phyloP scores from a whole-genome alignment of 257 asterid species.

The Sherardia arvensis region DNA sequence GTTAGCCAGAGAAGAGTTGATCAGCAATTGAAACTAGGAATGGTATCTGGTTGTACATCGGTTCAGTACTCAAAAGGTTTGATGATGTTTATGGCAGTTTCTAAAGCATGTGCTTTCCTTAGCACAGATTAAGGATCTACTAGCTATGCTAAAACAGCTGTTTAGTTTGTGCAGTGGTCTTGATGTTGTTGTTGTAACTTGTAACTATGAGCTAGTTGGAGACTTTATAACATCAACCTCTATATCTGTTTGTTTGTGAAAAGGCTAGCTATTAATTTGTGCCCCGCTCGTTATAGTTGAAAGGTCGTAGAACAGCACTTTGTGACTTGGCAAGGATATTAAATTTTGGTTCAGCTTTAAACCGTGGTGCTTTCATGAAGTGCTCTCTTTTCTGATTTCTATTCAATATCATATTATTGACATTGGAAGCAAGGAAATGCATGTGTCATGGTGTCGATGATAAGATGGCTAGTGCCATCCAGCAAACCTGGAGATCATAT shows the following conservation, averaged over 20 bases:
- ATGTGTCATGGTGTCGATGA: too few species aligned
- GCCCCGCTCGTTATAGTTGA: not conserved
- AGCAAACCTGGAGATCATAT: too few species aligned
- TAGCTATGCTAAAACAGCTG: constrained; percentile 1
- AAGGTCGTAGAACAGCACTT: too few species aligned
- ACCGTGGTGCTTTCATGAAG: not conserved
- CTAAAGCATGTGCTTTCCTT: not conserved
- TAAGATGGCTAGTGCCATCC: not conserved
- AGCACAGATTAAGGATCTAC: constrained; percentile 3
- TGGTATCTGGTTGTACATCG: not conserved
- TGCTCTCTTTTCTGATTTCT: not conserved
- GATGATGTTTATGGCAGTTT: not conserved
- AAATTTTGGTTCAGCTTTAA: not conserved
- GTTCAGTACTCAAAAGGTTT: constrained; percentile 8
- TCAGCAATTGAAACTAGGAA: not conserved
- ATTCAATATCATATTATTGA: too few species aligned
- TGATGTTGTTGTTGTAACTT: constrained; percentile 11
- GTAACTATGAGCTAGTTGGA: not conserved
- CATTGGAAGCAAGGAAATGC: too few species aligned
- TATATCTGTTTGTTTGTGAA: not conserved
- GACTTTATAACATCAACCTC: not conserved
- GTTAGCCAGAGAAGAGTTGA: constrained; percentile 15
- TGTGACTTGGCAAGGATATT: not conserved
- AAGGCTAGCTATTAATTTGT: too few species aligned
- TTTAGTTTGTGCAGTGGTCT: constrained; percentile 1